Evolutionary conservation across 805 yeast species (phyloP), one percentile per base, ranked within the genome.

Genomic region (Cyberlindnera maclurae): DNA sequence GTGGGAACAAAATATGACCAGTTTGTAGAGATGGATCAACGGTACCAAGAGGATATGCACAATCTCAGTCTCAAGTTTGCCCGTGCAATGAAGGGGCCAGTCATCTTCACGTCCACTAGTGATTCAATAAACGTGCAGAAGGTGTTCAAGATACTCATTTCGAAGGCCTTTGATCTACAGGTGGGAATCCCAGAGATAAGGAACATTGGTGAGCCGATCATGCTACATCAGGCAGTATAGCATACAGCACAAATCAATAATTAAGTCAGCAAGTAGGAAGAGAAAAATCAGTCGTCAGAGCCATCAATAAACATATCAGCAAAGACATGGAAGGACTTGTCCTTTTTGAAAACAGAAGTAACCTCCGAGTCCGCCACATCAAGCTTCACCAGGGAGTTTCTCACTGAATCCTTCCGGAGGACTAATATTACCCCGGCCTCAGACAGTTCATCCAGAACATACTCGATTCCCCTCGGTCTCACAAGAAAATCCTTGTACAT

Each of bases 1-100:
- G 82, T 90, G 2, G 98, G 98, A 4, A 90, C 98, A 1, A 90
- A 90, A 57, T 90, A 84, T 60, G 98, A 90, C 57, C 64, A 79
- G 45, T 89, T 90, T 59, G 78, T 85, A 22, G 88, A 83, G 47
- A 63, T 86, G 59, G 75, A 89, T 34, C 75, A 72, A 28, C 82
- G 76, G 40, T 94, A 89, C 52, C 97, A 90, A 57, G 73, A 77
- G 39, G 93, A 85, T 53, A 74, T 90, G 37, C 85, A 96, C 5
- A 75, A 73, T 43, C 86, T 81, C 56, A 89, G 95, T 12, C 77
- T 82, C 60, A 75, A 79, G 55, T 89, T 82, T 58, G 96, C 97
- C 12, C 73, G 68, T 50, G 95, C 93, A 22, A 88, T 90, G 96
- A 80, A 79, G 52, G 83, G 96, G 4, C 70, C 77, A 18, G 68